Evolutionary conservation across 352 stramenopile species (phyloP).

Genomic region (Phytophthora pseudosyringae): DNA sequence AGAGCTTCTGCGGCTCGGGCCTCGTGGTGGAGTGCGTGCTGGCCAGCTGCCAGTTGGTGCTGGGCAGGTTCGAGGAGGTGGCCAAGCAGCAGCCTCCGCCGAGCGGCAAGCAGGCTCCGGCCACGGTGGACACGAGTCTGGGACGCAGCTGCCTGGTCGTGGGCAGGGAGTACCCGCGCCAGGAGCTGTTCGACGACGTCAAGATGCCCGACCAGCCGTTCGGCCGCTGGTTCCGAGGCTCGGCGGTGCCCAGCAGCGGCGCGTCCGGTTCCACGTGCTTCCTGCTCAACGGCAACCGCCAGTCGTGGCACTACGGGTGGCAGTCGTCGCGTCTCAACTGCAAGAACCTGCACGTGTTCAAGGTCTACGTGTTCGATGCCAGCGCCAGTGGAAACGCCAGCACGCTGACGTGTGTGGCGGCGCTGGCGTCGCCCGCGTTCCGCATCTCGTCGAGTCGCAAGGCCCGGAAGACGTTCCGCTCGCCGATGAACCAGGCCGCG

Average conservation of each 20-base stretch:
- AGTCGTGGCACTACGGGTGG: constrained; percentile 90
- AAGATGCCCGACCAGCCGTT: constrained; percentile 84
- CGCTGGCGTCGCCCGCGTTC: constrained; percentile 70
- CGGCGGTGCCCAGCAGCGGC: constrained; percentile 39
- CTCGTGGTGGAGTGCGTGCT: constrained; percentile 76
- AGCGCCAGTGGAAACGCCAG: constrained; percentile 34
- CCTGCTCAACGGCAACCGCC: constrained; percentile 83
- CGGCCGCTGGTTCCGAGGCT: constrained; percentile 72
- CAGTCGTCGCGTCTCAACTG: constrained; percentile 85
- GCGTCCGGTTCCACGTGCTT: constrained; percentile 48
- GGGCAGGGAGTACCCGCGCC: constrained; percentile 55
- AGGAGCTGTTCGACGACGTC: constrained; percentile 74
- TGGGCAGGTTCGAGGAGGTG: constrained; percentile 79
- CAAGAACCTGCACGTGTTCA: constrained; percentile 87
- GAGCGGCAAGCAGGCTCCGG: constrained; percentile 14
- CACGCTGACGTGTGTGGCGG: constrained; percentile 56
- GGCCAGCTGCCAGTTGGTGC: constrained; percentile 62
- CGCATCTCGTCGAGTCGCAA: constrained; percentile 86
- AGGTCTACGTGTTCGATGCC: constrained; percentile 69
- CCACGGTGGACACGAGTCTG: constrained; percentile 35
- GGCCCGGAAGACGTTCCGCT: constrained; percentile 78
- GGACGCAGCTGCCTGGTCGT: constrained; percentile 40
- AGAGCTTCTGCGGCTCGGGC: constrained; percentile 85
- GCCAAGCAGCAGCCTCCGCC: constrained; percentile 41
- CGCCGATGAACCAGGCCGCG: constrained; percentile 39